Evolutionary conservation across 352 stramenopile species (phyloP).

Genomic region (Phytopythium boreale): DNA sequence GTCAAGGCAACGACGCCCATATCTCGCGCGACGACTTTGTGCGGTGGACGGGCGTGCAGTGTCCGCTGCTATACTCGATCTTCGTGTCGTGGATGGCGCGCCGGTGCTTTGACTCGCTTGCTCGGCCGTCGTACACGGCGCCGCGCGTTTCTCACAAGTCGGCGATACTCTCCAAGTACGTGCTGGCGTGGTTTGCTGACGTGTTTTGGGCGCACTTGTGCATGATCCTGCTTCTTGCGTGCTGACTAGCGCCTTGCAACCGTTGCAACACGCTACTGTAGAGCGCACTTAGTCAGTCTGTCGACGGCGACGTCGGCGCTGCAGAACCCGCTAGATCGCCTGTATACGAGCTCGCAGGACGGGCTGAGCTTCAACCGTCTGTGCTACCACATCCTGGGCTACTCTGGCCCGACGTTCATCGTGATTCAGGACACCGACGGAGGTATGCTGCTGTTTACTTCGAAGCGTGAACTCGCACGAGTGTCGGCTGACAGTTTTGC

Average conservation of each 20-base stretch:
- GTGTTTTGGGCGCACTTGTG: neutral
- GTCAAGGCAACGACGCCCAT: neutral
- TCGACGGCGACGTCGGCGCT: constrained; percentile 54
- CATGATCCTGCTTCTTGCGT: neutral
- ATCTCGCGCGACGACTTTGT: constrained; percentile 51
- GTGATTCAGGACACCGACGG: constrained; percentile 68
- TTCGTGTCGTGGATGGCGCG: constrained; percentile 71
- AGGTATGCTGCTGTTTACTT: constrained; percentile 25
- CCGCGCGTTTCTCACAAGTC: constrained; percentile 57
- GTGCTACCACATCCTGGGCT: constrained; percentile 79
- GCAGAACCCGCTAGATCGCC: constrained; percentile 51
- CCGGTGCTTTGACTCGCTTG: constrained; percentile 48
- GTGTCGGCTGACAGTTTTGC: constrained; percentile 1
- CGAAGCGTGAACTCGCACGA: neutral
- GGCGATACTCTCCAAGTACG: constrained; percentile 67
- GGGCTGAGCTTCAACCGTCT: constrained; percentile 83
- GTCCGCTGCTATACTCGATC: constrained; percentile 71
- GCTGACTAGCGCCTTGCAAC: neutral
- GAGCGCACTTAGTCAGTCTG: constrained; percentile 62
- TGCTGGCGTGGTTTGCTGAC: neutral
- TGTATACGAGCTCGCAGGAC: constrained; percentile 82
- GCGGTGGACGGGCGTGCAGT: constrained; percentile 52
- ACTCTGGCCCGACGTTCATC: constrained; percentile 65
- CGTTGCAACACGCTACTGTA: constrained; percentile 15
- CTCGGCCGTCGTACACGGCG: constrained; percentile 44